Evolutionary conservation across 116 monocot species (phyloP).

Genomic region (Trichopus zeylanicus): DNA sequence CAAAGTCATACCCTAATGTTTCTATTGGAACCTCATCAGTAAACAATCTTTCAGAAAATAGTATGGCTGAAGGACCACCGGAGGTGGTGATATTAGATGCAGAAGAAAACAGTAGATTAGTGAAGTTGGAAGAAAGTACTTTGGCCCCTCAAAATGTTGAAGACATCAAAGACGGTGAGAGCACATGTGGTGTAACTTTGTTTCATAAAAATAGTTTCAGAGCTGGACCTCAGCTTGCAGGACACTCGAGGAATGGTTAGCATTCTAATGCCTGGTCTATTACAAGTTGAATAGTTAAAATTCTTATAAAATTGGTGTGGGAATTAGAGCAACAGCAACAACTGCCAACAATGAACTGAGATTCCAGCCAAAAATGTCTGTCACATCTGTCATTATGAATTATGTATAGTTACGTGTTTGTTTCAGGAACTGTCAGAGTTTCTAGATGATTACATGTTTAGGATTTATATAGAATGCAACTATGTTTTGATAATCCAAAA

Average conservation of each 20-base stretch:
- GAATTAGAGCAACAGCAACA: no score
- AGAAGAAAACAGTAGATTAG: neutral
- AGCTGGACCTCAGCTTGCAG: slow-evolving; percentile 3
- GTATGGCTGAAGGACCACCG: neutral
- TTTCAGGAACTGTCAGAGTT: neutral
- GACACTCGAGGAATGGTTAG: slow-evolving; percentile 28
- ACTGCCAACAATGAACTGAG: no score
- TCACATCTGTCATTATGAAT: no score
- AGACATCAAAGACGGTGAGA: slow-evolving; percentile 13
- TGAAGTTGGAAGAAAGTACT: slow-evolving; percentile 2
- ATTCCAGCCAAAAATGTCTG: no score
- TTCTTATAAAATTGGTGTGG: neutral
- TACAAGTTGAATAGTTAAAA: neutral
- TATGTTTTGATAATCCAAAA: neutral
- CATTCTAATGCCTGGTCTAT: neutral
- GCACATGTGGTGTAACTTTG: slow-evolving; percentile 6
- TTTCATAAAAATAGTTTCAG: slow-evolving; percentile 7
- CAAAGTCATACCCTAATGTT: neutral
- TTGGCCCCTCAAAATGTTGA: slow-evolving; percentile 7
- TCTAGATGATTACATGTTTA: neutral
- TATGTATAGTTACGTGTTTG: neutral
- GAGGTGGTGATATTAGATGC: neutral
- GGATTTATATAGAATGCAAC: no score
- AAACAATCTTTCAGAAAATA: slow-evolving; percentile 5
- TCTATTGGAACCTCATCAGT: slow-evolving; percentile 5